Conservation (phyloP, 192 early-diverging fungal genomes). For the Chytriomyces confervae region DNA sequence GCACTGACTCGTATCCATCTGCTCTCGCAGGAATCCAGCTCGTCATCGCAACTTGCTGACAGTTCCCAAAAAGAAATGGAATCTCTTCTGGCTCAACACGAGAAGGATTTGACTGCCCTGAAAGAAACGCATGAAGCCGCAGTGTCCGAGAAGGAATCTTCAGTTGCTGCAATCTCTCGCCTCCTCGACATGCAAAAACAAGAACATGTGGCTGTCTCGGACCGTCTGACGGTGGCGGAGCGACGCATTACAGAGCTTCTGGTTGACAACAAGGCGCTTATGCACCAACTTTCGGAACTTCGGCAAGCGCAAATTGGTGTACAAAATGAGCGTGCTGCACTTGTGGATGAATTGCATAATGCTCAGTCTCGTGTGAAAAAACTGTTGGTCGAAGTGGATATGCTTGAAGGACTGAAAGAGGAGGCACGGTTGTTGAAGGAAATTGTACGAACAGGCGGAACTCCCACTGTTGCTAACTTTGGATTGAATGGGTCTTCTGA, state of each 20-base stretch:
- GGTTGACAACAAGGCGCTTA: slow-evolving; percentile 14
- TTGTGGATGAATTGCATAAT: not conserved
- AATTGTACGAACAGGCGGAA: not conserved
- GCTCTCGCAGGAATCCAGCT: not conserved
- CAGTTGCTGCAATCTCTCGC: not conserved
- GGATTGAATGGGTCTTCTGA: not conserved
- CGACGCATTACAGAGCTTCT: slow-evolving; percentile 1
- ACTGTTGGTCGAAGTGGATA: slow-evolving; percentile 1
- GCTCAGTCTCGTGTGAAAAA: slow-evolving; percentile 1
- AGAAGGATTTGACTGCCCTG: not conserved
- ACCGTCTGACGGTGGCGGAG: slow-evolving; percentile 6
- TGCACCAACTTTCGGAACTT: slow-evolving; percentile 14
- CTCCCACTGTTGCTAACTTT: not conserved
- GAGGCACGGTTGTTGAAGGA: slow-evolving; percentile 15
- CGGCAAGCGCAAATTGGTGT: slow-evolving; percentile 7
- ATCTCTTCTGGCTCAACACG: not conserved
- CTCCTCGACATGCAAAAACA: not conserved
- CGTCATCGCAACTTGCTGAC: not conserved
- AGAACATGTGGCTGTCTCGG: not conserved
- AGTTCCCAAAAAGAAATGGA: not conserved
- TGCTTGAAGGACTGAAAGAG: slow-evolving; percentile 8
- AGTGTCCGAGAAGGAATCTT: not conserved
- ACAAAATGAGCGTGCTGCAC: slow-evolving; percentile 7
- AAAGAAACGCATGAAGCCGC: not conserved
- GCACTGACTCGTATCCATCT: not conserved